phyloP scores from a whole-genome alignment of 2,329 filamentous ascomycete genomes.

The Blastomyces emzantsi region DNA sequence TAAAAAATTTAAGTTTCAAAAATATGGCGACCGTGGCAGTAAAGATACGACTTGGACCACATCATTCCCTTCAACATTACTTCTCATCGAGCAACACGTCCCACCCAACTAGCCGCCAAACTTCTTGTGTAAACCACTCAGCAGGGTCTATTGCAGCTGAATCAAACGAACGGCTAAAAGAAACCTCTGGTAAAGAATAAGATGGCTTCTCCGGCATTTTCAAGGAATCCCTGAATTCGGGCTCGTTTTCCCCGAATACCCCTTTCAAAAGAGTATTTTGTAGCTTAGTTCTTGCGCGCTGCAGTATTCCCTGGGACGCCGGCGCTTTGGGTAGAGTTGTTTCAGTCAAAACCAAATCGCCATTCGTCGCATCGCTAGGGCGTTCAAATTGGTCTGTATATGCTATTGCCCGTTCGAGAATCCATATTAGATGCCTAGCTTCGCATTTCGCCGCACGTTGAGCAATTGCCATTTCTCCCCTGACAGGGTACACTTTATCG shows the following conservation, averaged over 20 bases:
- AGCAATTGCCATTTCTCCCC: constrained; percentile 16
- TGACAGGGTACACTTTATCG: constrained; percentile 18
- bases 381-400: constrained; percentile 18
- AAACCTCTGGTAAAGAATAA: background rate
- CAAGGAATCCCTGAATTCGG: constrained; percentile 25
- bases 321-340: constrained; percentile 9
- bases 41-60: background rate
- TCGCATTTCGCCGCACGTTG: constrained; percentile 26
- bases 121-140: constrained; percentile 48
- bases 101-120: constrained; percentile 53
- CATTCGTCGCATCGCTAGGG: background rate
- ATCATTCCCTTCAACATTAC: background rate
- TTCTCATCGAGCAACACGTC: constrained; percentile 34
- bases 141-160: constrained; percentile 32
- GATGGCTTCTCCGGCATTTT: constrained; percentile 18
- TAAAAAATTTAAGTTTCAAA: background rate
- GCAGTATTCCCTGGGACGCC: constrained; percentile 8
- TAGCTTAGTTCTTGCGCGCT: constrained; percentile 23
- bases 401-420: constrained; percentile 26
- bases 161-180: background rate
- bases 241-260: constrained; percentile 32
- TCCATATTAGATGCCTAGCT: constrained; percentile 29
- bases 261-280: constrained; percentile 36
- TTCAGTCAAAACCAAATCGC: background rate
- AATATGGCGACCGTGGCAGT: background rate